Conservation (phyloP, 73 alveolate species). For the Paramecium tetraurelia region DNA sequence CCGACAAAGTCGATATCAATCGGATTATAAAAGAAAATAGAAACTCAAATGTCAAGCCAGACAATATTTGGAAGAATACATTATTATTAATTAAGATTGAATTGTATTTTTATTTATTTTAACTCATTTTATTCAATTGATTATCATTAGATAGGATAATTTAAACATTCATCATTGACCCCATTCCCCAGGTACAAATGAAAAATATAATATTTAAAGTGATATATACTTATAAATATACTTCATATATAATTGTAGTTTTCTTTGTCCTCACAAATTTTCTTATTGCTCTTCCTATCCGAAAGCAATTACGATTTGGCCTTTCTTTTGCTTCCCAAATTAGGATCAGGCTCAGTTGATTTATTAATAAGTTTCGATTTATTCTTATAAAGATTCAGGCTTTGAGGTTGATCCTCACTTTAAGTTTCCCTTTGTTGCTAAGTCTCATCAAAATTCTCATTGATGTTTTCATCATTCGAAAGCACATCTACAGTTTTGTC, state of each 20-base stretch:
- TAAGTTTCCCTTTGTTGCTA: neutral
- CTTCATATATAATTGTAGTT: neutral
- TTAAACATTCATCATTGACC: too few relatives aligned
- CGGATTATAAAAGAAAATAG: neutral
- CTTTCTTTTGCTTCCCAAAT: neutral
- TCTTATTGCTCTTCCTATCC: neutral
- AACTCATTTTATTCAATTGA: neutral
- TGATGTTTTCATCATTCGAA: neutral
- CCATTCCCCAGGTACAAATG: neutral
- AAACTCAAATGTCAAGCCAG: neutral
- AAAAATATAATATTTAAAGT: neutral
- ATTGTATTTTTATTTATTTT: neutral
- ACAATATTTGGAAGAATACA: neutral
- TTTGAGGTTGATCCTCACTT: neutral
- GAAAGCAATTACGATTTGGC: neutral
- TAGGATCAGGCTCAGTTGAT: neutral
- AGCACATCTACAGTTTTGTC: neutral
- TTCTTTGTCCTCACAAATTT: neutral
- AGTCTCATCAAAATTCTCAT: neutral
- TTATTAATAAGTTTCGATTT: neutral
- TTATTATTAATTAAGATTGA: neutral
- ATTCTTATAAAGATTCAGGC: neutral
- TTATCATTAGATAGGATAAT: neutral
- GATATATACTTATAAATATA: neutral
- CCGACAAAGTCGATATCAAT: neutral